Conservation (phyloP, 2,329 filamentous ascomycete species). For the Sclerotiophoma versabilis region DNA sequence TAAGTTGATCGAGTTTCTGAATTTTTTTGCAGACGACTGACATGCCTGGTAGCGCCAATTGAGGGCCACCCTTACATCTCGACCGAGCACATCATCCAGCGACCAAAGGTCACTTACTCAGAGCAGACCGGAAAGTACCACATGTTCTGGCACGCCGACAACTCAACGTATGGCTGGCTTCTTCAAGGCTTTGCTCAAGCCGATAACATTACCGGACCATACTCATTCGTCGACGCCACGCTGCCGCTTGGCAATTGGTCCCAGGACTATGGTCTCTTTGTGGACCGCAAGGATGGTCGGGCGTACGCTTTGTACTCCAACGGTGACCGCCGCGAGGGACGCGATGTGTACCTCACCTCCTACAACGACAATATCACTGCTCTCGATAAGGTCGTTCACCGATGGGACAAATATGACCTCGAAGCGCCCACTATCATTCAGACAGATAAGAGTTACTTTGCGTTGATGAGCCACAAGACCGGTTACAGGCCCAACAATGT, state of each 20-base stretch:
- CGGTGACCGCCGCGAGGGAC: conserved; percentile 61
- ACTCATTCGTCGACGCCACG: conserved; percentile 62
- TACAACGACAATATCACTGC: conserved; percentile 62
- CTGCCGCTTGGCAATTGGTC: conserved; percentile 68
- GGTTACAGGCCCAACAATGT: conserved; percentile 69
- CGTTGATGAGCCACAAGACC: conserved; percentile 69
- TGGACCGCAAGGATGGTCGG: conserved; percentile 64
- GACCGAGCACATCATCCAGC: conserved; percentile 64
- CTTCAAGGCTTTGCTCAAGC: conserved; percentile 65
- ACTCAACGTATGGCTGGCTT: conserved; percentile 63
- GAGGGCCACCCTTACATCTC: conserved; percentile 64
- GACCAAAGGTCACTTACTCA: conserved; percentile 68
- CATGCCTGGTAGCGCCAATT: conserved; percentile 53
- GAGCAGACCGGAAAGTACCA: conserved; percentile 63
- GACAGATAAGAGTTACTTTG: conserved; percentile 66
- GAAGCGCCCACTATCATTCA: conserved; percentile 68
- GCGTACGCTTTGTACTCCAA: conserved; percentile 67
- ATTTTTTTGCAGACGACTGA: not conserved
- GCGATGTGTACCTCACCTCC: conserved; percentile 64
- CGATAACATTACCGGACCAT: conserved; percentile 61
- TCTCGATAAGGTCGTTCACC: conserved; percentile 60
- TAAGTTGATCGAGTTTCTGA: conserved; percentile 30
- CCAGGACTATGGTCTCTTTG: conserved; percentile 68
- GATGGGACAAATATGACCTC: conserved; percentile 66
- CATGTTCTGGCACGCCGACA: conserved; percentile 69